Percentiles rank a stretch among this genome's conserved stretches.
These are phyloP conservation scores for Grosmannia penicillata DNA, from an alignment of 2,329 filamentous ascomycete species.

Conservation along the genomic window DNA sequence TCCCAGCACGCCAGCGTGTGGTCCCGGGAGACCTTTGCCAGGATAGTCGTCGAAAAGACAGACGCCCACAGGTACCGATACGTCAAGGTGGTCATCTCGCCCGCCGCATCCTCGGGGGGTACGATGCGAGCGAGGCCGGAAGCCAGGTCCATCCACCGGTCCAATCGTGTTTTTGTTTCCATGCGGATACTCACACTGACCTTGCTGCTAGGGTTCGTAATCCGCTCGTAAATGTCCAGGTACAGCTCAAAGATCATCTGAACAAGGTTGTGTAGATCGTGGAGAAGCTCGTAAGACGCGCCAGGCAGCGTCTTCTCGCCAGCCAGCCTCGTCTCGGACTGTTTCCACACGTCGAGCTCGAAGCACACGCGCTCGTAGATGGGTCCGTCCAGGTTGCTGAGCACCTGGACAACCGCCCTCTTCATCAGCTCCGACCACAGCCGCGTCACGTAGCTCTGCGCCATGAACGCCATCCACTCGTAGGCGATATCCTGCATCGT, in stretches of 20 bases:
- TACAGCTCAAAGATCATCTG: conserved; percentile 49
- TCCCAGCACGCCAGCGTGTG: conserved; percentile 45
- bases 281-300: too few relatives aligned
- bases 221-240: conserved; percentile 43
- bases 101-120: conserved; percentile 1
- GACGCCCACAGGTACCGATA: conserved; percentile 44
- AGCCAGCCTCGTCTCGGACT: neutral
- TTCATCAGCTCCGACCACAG: conserved; percentile 47
- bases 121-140: conserved; percentile 27
- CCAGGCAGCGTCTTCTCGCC: too few relatives aligned
- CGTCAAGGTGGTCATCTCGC: conserved; percentile 19
- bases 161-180: conserved; percentile 33
- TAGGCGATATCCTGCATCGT: conserved; percentile 42
- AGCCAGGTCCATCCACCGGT: conserved; percentile 36
- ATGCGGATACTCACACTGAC: conserved; percentile 32
- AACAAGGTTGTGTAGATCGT: conserved; percentile 29
- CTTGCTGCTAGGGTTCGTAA: conserved; percentile 40
- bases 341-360: conserved; percentile 20
- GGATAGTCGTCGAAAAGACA: conserved; percentile 36
- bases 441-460: conserved; percentile 33
- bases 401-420: conserved; percentile 38
- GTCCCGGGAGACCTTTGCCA: conserved; percentile 30
- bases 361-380: conserved; percentile 31
- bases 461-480: conserved; percentile 39
- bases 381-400: conserved; percentile 35